Percentiles rank a stretch among this genome's conserved stretches.
phyloP scores from a whole-genome alignment of 73 alveolate species.

The Chromera velia region DNA sequence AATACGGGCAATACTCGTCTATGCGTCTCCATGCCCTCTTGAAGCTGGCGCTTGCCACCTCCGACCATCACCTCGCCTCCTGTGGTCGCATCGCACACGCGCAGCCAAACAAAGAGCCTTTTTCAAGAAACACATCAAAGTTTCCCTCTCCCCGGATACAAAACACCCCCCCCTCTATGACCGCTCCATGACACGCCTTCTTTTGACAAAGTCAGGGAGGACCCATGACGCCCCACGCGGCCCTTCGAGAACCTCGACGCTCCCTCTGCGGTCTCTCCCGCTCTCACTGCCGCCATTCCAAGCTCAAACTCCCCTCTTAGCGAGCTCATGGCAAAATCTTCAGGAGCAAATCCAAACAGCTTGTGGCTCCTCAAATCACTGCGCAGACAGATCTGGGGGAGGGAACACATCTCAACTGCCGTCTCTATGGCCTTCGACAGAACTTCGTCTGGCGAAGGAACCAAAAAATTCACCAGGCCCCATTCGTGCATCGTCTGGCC shows the following conservation, averaged over 20 bases:
- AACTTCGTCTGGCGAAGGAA: not conserved
- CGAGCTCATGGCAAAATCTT: not conserved
- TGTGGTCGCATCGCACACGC: too few relatives aligned
- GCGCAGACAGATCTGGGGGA: constrained; percentile 15
- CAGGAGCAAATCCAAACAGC: not conserved
- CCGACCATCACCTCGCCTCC: too few relatives aligned
- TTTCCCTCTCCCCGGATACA: too few relatives aligned
- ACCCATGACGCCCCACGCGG: constrained; percentile 17
- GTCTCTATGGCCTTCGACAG: constrained; percentile 4
- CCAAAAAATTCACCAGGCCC: constrained; percentile 9
- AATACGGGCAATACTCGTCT: too few relatives aligned
- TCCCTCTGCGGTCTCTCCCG: constrained; percentile 11
- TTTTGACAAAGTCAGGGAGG: too few relatives aligned
- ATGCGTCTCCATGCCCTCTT: too few relatives aligned
- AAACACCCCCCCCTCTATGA: too few relatives aligned
- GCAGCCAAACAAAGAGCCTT: too few relatives aligned
- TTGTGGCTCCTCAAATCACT: not conserved
- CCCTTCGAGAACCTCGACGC: not conserved
- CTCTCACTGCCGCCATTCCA: constrained; percentile 1
- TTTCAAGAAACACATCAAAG: too few relatives aligned
- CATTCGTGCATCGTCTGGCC: constrained; percentile 10
- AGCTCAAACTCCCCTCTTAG: constrained; percentile 4
- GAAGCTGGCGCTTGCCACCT: too few relatives aligned
- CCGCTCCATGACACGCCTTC: too few relatives aligned
- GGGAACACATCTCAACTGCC: not conserved